Evolutionary conservation across 352 stramenopile genomes (phyloP).

Genomic region (Globisporangium perplexum): DNA sequence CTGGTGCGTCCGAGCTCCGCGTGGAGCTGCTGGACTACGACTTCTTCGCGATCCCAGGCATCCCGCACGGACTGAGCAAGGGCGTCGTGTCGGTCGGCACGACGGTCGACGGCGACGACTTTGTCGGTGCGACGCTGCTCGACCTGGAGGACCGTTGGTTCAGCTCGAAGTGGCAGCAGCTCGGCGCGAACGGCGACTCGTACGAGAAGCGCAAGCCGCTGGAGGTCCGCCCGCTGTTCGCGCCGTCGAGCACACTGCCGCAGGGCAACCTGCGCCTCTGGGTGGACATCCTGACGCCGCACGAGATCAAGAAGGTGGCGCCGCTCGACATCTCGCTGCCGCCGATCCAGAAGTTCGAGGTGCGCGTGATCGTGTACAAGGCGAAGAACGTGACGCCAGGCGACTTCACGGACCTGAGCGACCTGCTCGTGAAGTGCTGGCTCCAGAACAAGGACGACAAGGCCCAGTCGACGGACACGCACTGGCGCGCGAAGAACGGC

Average conservation of each 20-base stretch:
- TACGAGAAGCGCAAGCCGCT: constrained; percentile 53
- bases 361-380: constrained; percentile 92
- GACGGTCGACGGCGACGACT: constrained; percentile 70
- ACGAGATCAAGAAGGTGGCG: constrained; percentile 61
- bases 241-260: constrained; percentile 60
- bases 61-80: constrained; percentile 48
- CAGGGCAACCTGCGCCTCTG: constrained; percentile 77
- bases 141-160: constrained; percentile 94
- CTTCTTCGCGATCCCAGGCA: constrained; percentile 53
- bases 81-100: constrained; percentile 39
- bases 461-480: constrained; percentile 87
- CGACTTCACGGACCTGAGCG: constrained; percentile 83
- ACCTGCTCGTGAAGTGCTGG: constrained; percentile 89
- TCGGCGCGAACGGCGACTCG: constrained; percentile 32
- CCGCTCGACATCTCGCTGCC: constrained; percentile 82
- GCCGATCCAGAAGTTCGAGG: constrained; percentile 71
- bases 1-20: constrained; percentile 61
- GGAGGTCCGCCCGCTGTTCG: constrained; percentile 57
- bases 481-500: constrained; percentile 93
- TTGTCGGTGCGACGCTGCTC: constrained; percentile 90
- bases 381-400: constrained; percentile 82
- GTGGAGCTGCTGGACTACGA: constrained; percentile 73
- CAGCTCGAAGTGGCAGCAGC: constrained; percentile 74
- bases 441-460: constrained; percentile 74
- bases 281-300: constrained; percentile 86